These are phyloP conservation scores for Fomitopsis betulina DNA, from an alignment of 1,284 basidiomycete species.

Conservation along the genomic window DNA sequence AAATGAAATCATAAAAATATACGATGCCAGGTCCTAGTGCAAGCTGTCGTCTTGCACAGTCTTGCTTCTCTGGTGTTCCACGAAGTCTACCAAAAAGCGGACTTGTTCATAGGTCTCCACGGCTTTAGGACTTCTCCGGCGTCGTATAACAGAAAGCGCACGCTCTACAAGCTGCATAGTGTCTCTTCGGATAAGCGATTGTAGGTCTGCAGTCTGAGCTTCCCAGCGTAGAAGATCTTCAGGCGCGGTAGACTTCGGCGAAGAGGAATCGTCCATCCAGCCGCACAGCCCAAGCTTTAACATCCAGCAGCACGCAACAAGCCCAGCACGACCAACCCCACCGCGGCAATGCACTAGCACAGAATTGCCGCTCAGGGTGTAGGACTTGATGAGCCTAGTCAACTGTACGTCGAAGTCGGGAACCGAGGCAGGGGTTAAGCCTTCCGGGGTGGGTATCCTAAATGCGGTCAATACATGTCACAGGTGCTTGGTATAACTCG, in stretches of 20 bases:
- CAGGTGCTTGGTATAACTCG: not conserved
- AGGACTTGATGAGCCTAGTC: conserved; percentile 63
- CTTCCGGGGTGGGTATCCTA: conserved; percentile 89
- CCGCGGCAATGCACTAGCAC: conserved; percentile 93
- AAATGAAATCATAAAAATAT: not conserved
- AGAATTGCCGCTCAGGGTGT: conserved; percentile 72
- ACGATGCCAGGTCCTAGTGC: conserved; percentile 12
- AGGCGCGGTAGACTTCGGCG: conserved; percentile 2
- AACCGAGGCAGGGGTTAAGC: conserved; percentile 73
- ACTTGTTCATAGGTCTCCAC: conserved; percentile 93
- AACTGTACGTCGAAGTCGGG: conserved; percentile 67
- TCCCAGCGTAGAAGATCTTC: conserved; percentile 1
- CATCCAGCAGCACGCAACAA: conserved; percentile 92
- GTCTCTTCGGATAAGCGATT: conserved; percentile 31
- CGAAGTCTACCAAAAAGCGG: conserved; percentile 77
- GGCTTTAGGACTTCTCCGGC: conserved; percentile 78
- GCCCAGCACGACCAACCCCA: conserved; percentile 90
- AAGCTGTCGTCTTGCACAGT: not conserved
- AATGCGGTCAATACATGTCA: conserved; percentile 1
- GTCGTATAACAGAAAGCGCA: conserved; percentile 70
- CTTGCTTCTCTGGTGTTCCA: conserved; percentile 53
- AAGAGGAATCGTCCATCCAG: conserved; percentile 39
- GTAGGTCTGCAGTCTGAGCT: not conserved
- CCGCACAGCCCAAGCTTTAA: conserved; percentile 88
- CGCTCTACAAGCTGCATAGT: conserved; percentile 69